Conservation (phyloP, 331 rosid species). For the Malus hybrid region DNA sequence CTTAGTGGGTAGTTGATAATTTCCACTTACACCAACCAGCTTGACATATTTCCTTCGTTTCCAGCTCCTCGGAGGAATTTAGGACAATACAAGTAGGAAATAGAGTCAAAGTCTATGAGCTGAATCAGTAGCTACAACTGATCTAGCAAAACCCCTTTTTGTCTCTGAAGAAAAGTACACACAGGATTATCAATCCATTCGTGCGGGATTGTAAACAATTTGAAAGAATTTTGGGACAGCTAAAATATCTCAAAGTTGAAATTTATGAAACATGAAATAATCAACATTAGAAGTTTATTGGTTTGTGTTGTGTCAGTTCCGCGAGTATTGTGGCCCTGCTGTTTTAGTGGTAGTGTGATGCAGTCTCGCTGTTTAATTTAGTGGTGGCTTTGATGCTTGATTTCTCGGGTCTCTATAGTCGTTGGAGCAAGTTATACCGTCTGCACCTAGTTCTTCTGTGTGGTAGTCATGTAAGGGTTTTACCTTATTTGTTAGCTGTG, state of each 20-base stretch:
- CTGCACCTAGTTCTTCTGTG: background rate
- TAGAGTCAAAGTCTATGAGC: background rate
- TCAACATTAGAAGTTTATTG: background rate
- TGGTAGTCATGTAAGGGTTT: background rate
- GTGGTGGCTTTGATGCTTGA: too few species aligned
- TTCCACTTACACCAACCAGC: constrained; percentile 15
- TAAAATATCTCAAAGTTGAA: background rate
- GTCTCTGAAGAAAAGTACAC: background rate
- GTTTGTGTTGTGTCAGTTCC: too few species aligned
- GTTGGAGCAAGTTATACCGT: background rate
- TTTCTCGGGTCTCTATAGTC: too few species aligned
- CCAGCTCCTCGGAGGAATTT: background rate
- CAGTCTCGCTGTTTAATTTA: too few species aligned
- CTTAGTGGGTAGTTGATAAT: constrained; percentile 26
- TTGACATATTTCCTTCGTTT: background rate
- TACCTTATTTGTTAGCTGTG: background rate
- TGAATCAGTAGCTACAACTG: background rate
- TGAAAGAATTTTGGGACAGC: background rate
- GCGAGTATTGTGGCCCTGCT: too few species aligned
- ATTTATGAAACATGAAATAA: background rate
- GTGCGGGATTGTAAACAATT: background rate
- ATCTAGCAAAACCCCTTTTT: too few species aligned
- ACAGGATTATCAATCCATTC: background rate
- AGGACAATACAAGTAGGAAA: background rate
- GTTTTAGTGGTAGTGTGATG: too few species aligned